Percentiles rank a stretch among this genome's conserved stretches.
Conservation (phyloP, 441 rosid genomes). For the Biscutella laevigata region DNA sequence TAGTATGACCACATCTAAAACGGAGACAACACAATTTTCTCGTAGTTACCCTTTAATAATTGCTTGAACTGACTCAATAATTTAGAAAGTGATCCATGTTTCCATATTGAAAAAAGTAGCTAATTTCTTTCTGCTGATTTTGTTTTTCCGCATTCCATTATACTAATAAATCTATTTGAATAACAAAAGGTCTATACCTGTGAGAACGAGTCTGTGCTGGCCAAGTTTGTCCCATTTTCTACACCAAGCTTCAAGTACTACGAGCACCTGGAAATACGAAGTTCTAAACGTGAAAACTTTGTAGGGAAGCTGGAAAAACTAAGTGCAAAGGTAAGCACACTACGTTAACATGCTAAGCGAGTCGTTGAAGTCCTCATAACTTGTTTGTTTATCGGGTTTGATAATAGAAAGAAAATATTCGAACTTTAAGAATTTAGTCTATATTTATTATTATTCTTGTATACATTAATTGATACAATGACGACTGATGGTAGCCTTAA, state of each 20-base stretch:
- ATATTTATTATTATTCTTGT: neutral
- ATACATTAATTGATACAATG: neutral
- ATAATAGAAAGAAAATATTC: neutral
- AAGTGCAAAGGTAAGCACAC: constrained; percentile 38
- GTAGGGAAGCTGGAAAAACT: constrained; percentile 28
- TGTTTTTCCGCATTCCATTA: neutral
- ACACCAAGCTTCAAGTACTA: constrained; percentile 52
- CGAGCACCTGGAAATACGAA: constrained; percentile 31
- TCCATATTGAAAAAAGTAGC: no score
- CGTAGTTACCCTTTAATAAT: neutral
- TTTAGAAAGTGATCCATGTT: neutral
- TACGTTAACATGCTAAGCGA: no score
- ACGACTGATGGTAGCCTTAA: neutral
- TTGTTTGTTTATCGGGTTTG: no score
- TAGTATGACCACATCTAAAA: neutral
- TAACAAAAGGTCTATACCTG: constrained; percentile 73
- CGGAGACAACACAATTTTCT: neutral
- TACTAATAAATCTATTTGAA: neutral
- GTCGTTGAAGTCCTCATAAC: no score
- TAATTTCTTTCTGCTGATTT: no score
- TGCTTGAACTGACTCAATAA: neutral
- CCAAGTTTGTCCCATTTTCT: constrained; percentile 52
- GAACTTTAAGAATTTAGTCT: neutral
- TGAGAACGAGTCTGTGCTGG: constrained; percentile 47
- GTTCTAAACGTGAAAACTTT: constrained; percentile 18